A percentile compares a stretch with the other conserved stretches of the same genome.
Conservation (phyloP, 371 early-diverging fungal genomes). For the Syncephalastrum monosporum region DNA sequence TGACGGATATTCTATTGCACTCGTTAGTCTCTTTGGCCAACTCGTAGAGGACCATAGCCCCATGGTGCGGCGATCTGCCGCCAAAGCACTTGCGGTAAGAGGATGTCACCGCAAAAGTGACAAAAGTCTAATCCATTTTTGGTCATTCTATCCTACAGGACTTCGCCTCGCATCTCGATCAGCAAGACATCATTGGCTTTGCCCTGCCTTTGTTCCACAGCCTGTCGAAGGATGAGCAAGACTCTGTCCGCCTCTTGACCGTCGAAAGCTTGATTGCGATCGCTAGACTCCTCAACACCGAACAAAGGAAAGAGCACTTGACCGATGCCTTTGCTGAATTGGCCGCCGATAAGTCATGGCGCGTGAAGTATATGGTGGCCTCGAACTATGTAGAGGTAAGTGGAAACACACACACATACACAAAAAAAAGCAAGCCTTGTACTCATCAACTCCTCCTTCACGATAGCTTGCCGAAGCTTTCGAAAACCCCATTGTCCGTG, state of each 20-base stretch:
- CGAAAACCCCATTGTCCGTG: conserved; percentile 71
- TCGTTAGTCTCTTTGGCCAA: conserved; percentile 53
- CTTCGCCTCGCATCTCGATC: background rate
- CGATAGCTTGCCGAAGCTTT: conserved; percentile 77
- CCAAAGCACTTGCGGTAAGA: conserved; percentile 81
- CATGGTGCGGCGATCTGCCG: conserved; percentile 96
- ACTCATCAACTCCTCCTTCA: background rate
- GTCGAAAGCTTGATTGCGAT: conserved; percentile 92
- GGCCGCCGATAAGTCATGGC: conserved; percentile 94
- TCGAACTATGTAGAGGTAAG: conserved; percentile 90
- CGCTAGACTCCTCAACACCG: conserved; percentile 74
- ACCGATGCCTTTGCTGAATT: conserved; percentile 73
- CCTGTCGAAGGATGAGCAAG: conserved; percentile 88
- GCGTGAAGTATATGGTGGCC: conserved; percentile 97
- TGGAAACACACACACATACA: too few species aligned
- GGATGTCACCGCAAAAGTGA: too few species aligned
- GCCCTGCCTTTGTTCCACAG: conserved; percentile 79
- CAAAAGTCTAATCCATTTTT: too few species aligned
- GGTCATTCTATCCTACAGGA: background rate
- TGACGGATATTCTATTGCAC: too few species aligned
- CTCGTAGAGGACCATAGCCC: conserved; percentile 94
- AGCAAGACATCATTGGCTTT: conserved; percentile 66
- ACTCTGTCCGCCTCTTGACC: conserved; percentile 95
- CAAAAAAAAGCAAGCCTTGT: background rate
- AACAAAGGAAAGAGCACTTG: conserved; percentile 75